Evolutionary conservation across 2,329 filamentous ascomycete species (phyloP).

Genomic region (Dactylellina drechsleri): DNA sequence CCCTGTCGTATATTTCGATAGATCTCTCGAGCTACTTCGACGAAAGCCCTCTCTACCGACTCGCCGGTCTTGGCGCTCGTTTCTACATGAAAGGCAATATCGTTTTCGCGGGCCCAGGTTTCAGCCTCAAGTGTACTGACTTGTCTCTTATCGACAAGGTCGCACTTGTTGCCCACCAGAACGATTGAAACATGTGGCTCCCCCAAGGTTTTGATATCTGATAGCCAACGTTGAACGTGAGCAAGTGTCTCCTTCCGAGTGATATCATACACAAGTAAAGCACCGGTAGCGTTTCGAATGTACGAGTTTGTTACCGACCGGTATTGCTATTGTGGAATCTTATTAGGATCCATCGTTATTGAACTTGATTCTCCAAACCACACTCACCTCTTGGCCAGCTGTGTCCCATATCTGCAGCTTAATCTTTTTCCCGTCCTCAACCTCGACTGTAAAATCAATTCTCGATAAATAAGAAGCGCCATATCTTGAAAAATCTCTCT

Average conservation of each 20-base stretch:
- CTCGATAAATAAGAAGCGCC: neutral
- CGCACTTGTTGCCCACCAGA: slow-evolving; percentile 93
- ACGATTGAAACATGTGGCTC: slow-evolving; percentile 95
- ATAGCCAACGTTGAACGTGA: slow-evolving; percentile 90
- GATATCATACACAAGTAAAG: slow-evolving; percentile 93
- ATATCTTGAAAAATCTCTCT: neutral
- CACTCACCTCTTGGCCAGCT: slow-evolving; percentile 75
- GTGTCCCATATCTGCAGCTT: slow-evolving; percentile 74
- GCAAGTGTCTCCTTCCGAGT: slow-evolving; percentile 84
- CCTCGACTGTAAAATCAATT: slow-evolving; percentile 19
- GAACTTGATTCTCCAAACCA: neutral
- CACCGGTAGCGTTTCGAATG: slow-evolving; percentile 82
- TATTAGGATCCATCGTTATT: neutral
- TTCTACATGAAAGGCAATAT: slow-evolving; percentile 92
- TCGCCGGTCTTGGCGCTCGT: slow-evolving; percentile 96
- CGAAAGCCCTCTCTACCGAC: slow-evolving; percentile 90
- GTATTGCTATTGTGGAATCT: slow-evolving; percentile 28
- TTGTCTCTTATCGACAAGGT: slow-evolving; percentile 79
- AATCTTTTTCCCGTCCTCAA: slow-evolving; percentile 56
- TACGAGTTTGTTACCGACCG: slow-evolving; percentile 75
- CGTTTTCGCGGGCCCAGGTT: slow-evolving; percentile 86
- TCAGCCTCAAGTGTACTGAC: slow-evolving; percentile 85
- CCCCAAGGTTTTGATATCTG: slow-evolving; percentile 92
- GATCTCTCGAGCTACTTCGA: slow-evolving; percentile 93
- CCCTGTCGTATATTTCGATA: slow-evolving; percentile 96